Percentiles rank a stretch among this genome's conserved stretches.
phyloP scores from a whole-genome alignment of 2,329 filamentous ascomycete species.

The Coniochaeta sp. region DNA sequence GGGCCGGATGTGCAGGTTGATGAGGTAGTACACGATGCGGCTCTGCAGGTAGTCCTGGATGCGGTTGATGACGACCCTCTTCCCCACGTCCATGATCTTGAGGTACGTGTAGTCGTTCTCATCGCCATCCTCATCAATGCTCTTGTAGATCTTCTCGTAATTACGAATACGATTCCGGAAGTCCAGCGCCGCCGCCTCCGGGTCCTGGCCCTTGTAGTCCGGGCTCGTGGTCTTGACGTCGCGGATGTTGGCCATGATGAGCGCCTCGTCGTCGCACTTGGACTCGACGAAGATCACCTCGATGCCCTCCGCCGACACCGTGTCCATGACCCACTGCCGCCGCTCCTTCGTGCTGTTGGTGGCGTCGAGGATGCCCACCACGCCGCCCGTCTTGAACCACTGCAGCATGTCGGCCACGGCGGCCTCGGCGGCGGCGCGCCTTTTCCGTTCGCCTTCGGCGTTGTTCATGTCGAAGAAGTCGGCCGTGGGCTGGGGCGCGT shows the following conservation, averaged over 20 bases:
- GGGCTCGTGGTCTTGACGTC: constrained; percentile 96
- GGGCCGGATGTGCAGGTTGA: constrained; percentile 96
- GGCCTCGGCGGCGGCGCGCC: constrained; percentile 81
- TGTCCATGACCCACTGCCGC: constrained; percentile 83
- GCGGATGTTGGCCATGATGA: constrained; percentile 97
- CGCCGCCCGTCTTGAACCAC: constrained; percentile 77
- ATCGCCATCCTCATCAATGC: constrained; percentile 72
- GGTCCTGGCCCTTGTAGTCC: constrained; percentile 90
- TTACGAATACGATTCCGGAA: constrained; percentile 93
- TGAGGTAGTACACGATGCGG: constrained; percentile 93
- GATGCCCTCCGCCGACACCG: constrained; percentile 66
- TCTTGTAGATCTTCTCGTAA: constrained; percentile 95
- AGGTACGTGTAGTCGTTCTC: constrained; percentile 88
- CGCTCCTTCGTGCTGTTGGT: constrained; percentile 92
- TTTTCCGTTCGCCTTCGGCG: constrained; percentile 80
- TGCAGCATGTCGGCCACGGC: constrained; percentile 89
- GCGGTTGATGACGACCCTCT: constrained; percentile 95
- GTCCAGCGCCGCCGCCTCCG: constrained; percentile 81
- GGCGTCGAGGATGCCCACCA: constrained; percentile 90
- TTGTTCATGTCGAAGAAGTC: constrained; percentile 95
- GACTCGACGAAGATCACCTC: constrained; percentile 96
- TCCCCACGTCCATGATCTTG: constrained; percentile 94
- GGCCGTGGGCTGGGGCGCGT: constrained; percentile 82
- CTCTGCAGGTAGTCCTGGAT: constrained; percentile 96
- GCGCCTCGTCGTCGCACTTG: constrained; percentile 88